phyloP scores from a whole-genome alignment of 2,329 filamentous ascomycete species.

The Passalora sequoiae region DNA sequence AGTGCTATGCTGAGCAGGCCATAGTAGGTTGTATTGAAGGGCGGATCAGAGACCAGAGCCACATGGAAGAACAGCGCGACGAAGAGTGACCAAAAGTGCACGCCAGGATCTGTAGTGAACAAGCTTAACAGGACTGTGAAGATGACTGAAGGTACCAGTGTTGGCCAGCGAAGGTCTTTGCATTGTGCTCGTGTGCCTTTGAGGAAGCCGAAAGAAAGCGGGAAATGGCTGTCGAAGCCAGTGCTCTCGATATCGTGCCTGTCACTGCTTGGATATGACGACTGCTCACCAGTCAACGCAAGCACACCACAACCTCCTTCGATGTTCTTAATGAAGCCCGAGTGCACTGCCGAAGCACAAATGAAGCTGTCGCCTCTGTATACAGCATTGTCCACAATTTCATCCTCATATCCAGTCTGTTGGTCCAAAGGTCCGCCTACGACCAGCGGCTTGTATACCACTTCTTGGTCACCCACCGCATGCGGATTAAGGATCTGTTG shows the following conservation, averaged over 20 bases:
- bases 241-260: constrained; percentile 72
- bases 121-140: constrained; percentile 75
- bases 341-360: constrained; percentile 77
- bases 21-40: constrained; percentile 59
- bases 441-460: constrained; percentile 52
- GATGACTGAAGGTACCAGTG: constrained; percentile 73
- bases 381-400: constrained; percentile 47
- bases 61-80: constrained; percentile 82
- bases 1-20: constrained; percentile 71
- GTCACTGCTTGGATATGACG: constrained; percentile 58
- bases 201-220: constrained; percentile 76
- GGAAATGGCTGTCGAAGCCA: constrained; percentile 82
- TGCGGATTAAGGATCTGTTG: constrained; percentile 64
- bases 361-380: constrained; percentile 90
- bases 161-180: constrained; percentile 74
- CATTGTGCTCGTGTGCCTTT: constrained; percentile 59
- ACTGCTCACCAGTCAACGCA: constrained; percentile 63
- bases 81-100: constrained; percentile 84
- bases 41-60: constrained; percentile 82
- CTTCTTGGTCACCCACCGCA: constrained; percentile 64
- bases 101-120: constrained; percentile 69
- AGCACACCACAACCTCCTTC: constrained; percentile 79
- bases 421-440: constrained; percentile 48
- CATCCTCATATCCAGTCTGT: constrained; percentile 32
- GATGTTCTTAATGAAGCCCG: constrained; percentile 66